Conservation (phyloP, 441 rosid genomes). For the Populus hybrid region DNA sequence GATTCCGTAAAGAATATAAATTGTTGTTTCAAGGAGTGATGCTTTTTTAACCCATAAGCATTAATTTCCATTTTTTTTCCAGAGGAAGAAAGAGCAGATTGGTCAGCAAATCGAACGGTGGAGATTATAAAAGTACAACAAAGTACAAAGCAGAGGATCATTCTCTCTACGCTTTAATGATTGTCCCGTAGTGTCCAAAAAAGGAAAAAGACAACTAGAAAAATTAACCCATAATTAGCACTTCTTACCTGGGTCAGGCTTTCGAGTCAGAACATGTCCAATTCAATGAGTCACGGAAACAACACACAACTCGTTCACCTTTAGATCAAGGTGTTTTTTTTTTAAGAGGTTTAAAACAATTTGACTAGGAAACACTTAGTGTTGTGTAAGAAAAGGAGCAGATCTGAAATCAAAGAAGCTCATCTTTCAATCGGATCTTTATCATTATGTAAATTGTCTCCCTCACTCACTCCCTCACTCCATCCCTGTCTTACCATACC, state of each 20-base stretch:
- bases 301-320: constrained; percentile 25
- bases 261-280: neutral
- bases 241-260: neutral
- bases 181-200: neutral
- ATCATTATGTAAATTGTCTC: constrained; percentile 17
- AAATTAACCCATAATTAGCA: neutral
- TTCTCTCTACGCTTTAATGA: neutral
- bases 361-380: constrained; percentile 35
- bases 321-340: constrained; percentile 32
- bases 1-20: too few relatives aligned
- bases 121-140: constrained; percentile 11
- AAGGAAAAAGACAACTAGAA: neutral
- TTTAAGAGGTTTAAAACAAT: constrained; percentile 11
- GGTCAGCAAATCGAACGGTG: neutral
- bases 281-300: neutral
- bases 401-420: constrained; percentile 41
- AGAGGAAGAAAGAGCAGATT: neutral
- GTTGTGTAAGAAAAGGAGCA: constrained; percentile 14
- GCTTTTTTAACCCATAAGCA: too few relatives aligned
- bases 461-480: neutral
- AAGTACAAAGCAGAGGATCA: constrained; percentile 8
- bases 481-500: constrained; percentile 13
- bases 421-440: constrained; percentile 17
- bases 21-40: too few relatives aligned
- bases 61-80: too few relatives aligned